These are phyloP conservation scores for Huntiella decipiens DNA, from an alignment of 2,329 filamentous ascomycete genomes.

Conservation along the genomic window DNA sequence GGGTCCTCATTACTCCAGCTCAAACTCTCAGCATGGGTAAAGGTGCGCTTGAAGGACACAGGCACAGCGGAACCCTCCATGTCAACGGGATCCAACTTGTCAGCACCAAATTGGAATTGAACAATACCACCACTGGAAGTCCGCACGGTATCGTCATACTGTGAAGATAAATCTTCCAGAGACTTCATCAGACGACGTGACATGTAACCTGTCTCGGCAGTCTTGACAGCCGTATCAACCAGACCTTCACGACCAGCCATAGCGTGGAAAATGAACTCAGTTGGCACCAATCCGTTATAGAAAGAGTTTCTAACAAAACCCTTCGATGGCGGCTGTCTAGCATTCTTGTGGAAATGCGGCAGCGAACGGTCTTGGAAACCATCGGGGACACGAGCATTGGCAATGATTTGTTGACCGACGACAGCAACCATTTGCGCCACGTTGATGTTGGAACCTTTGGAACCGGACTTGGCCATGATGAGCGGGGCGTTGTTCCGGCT, in stretches of 20 bases:
- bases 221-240: conserved; percentile 97
- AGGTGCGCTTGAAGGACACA: conserved; percentile 81
- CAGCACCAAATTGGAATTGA: conserved; percentile 93
- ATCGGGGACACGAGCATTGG: conserved; percentile 76
- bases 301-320: conserved; percentile 97
- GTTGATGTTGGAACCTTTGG: conserved; percentile 94
- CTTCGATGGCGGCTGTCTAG: conserved; percentile 80
- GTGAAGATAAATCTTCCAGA: conserved; percentile 77
- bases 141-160: conserved; percentile 87
- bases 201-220: conserved; percentile 98
- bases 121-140: conserved; percentile 79
- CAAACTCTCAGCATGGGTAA: conserved; percentile 55
- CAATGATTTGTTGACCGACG: conserved; percentile 96
- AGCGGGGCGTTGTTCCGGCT: conserved; percentile 84
- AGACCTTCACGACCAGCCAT: conserved; percentile 97
- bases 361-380: conserved; percentile 91
- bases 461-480: conserved; percentile 93
- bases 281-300: conserved; percentile 75
- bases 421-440: conserved; percentile 97
- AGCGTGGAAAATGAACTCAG: conserved; percentile 94
- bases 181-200: conserved; percentile 96
- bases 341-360: conserved; percentile 88
- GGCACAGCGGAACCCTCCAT: conserved; percentile 92
- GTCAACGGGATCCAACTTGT: conserved; percentile 86
- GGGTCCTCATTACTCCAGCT: conserved; percentile 65